Evolutionary conservation across 2,329 filamentous ascomycete genomes (phyloP), one percentile per base, ranked within the genome.

Genomic region (Penicillium olsonii): DNA sequence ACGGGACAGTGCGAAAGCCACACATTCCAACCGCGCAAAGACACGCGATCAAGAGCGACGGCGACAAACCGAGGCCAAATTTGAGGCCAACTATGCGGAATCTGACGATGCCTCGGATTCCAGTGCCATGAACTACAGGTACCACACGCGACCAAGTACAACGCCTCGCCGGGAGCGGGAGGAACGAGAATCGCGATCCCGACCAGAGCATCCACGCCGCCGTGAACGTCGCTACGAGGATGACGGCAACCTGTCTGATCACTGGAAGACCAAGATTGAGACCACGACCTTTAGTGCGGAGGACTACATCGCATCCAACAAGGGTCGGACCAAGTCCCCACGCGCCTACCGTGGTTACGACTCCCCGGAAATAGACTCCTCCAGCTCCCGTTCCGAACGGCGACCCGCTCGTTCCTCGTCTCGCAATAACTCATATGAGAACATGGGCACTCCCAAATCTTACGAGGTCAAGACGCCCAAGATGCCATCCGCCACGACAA

Each of bases 1-100:
- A 17, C 69, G 68, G 41, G 68, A 70, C 9, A 59, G 45, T 26
- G 47, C 56, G 17, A 71, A 67, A 48, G 57, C 65, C 7, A 59
- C 57, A 20, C 66, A 67, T 52, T 59, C 65, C 41, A 65, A 67
- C 50, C 67, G 65, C 27, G 68, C 64, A 44, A 76, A 72, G 60
- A 60, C 57, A 52, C 68, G 70, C 45, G 73, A 73, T 53, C 74
- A 69, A 55, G 74, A 76, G 57, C 70, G 72, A 43, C 69, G 62
- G 46, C 68, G 67, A 46, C 73, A 75, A 43, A 59, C 59, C 37
- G 69, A 64, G 29, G 70, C 72, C 24, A 77, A 76, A 54, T 65
- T 35, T 15, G 33, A 18, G 6, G 10, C 33, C 8, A 17, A 18
- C 7, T 9, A 35, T 18, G 8, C n/a, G 15, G 33, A 18, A 9